A percentile compares a stretch with the other conserved stretches of the same genome.
Conservation (phyloP, 805 yeast species). For the Cyberlindnera mississippiensis region DNA sequence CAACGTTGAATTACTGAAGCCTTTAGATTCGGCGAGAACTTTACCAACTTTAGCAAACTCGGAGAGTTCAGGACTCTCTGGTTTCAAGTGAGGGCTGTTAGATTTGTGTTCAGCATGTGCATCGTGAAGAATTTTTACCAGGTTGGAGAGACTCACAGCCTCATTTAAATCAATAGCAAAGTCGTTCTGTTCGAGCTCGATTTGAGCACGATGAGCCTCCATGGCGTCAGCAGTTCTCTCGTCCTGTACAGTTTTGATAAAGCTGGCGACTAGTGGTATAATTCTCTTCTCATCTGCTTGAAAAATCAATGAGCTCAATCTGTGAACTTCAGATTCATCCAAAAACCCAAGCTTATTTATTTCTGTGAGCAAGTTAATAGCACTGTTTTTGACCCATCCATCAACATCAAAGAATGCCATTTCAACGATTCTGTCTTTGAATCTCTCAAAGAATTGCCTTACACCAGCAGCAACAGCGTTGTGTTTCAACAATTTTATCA, state of each 20-base stretch:
- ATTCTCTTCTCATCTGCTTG: slow-evolving; percentile 27
- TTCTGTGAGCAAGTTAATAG: slow-evolving; percentile 51
- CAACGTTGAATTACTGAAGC: slow-evolving; percentile 5
- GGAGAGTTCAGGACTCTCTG: slow-evolving; percentile 10
- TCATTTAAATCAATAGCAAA: slow-evolving; percentile 29
- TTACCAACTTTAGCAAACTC: slow-evolving; percentile 28
- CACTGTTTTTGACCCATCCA: slow-evolving; percentile 45
- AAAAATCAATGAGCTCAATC: slow-evolving; percentile 42
- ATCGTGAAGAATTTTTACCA: slow-evolving; percentile 30
- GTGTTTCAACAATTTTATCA: slow-evolving; percentile 46
- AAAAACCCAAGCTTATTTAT: slow-evolving; percentile 59
- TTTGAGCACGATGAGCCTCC: slow-evolving; percentile 32
- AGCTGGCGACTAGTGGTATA: slow-evolving; percentile 49
- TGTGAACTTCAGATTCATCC: slow-evolving; percentile 51
- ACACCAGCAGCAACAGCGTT: slow-evolving; percentile 54
- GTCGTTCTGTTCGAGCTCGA: slow-evolving; percentile 25
- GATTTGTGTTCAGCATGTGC: slow-evolving; percentile 20
- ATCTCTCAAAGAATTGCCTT: slow-evolving; percentile 74
- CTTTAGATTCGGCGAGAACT: slow-evolving; percentile 27
- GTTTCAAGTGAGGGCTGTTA: slow-evolving; percentile 1
- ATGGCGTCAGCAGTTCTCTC: slow-evolving; percentile 36
- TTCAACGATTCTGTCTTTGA: slow-evolving; percentile 59
- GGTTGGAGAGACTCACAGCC: slow-evolving; percentile 27
- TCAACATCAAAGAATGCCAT: slow-evolving; percentile 59
- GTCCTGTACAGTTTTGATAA: slow-evolving; percentile 42